Conservation (phyloP, 257 asterid species). For the Solanum dulcamara region DNA sequence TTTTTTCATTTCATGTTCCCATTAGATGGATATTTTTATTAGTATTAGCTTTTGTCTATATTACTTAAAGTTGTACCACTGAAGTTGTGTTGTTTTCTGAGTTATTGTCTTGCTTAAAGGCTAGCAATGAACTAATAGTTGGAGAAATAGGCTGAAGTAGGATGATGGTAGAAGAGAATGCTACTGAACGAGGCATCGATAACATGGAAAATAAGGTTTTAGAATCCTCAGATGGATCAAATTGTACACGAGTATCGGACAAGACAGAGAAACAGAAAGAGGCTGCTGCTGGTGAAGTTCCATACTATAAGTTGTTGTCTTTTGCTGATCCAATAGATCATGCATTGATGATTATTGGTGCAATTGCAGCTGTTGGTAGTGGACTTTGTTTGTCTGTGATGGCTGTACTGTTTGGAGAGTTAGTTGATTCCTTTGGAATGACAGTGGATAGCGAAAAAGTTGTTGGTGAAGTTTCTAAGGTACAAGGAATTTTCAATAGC, state of each 20-base stretch:
- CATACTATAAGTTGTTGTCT: constrained; percentile 54
- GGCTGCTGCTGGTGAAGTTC: constrained; percentile 17
- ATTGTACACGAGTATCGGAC: background rate
- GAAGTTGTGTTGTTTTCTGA: background rate
- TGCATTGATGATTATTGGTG: constrained; percentile 51
- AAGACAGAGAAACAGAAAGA: constrained; percentile 5
- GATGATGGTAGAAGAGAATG: background rate
- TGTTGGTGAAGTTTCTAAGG: constrained; percentile 45
- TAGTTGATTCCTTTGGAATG: constrained; percentile 55
- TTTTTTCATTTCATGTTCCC: too few species aligned
- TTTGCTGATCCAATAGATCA: constrained; percentile 56
- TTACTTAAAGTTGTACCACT: background rate
- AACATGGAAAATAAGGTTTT: background rate
- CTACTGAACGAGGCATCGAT: background rate
- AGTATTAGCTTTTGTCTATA: background rate
- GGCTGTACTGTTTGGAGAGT: constrained; percentile 62
- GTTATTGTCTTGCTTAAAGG: background rate
- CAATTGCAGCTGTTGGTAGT: constrained; percentile 51
- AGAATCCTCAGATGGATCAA: background rate
- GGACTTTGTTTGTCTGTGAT: constrained; percentile 58
- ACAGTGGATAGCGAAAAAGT: constrained; percentile 1
- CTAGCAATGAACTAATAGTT: background rate
- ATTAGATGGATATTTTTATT: background rate
- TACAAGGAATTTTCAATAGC: background rate
- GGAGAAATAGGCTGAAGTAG: background rate